Percentiles rank a stretch among this genome's conserved stretches.
phyloP scores from a whole-genome alignment of 2,329 filamentous ascomycete genomes.

The Phyllosticta ampelicida region DNA sequence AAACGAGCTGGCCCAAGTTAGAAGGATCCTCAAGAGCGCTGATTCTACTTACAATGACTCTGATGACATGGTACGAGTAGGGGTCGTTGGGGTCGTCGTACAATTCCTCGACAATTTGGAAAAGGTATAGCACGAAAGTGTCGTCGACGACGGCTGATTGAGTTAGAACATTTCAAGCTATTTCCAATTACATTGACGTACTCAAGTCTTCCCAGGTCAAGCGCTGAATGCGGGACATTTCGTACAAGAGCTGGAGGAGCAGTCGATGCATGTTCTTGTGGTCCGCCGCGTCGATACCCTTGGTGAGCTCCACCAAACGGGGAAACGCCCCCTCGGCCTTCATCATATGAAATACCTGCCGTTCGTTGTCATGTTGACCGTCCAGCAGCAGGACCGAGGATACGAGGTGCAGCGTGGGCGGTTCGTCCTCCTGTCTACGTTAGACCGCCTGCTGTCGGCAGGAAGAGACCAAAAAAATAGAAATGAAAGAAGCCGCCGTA shows the following conservation, averaged over 20 bases:
- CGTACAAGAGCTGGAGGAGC: slow-evolving; percentile 81
- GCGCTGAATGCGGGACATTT: slow-evolving; percentile 88
- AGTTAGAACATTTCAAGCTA: too few relatives aligned
- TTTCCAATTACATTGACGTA: slow-evolving; percentile 36
- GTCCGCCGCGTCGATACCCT: slow-evolving; percentile 48
- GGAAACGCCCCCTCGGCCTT: slow-evolving; percentile 75
- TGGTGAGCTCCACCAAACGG: slow-evolving; percentile 71
- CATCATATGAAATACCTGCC: slow-evolving; percentile 69
- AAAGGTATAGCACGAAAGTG: slow-evolving; percentile 70
- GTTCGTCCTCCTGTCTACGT: slow-evolving; percentile 64
- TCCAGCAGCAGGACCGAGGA: slow-evolving; percentile 79
- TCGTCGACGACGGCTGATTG: slow-evolving; percentile 49
- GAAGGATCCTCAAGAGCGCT: slow-evolving; percentile 11
- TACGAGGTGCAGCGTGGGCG: slow-evolving; percentile 68
- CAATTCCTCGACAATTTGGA: slow-evolving; percentile 76
- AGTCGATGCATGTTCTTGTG: slow-evolving; percentile 67
- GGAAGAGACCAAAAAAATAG: not conserved
- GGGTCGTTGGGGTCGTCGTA: slow-evolving; percentile 83
- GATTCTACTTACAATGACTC: slow-evolving; percentile 59
- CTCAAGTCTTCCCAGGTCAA: slow-evolving; percentile 65
- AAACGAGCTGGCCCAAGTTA: slow-evolving; percentile 54
- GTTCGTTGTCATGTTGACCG: slow-evolving; percentile 62
- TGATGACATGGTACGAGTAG: slow-evolving; percentile 91
- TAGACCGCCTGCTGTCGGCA: not conserved
- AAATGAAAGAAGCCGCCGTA: slow-evolving; percentile 20